These are phyloP conservation scores for Pseudopediastrum boryanum DNA, from an alignment of 139 green algal genomes.

Conservation along the genomic window DNA sequence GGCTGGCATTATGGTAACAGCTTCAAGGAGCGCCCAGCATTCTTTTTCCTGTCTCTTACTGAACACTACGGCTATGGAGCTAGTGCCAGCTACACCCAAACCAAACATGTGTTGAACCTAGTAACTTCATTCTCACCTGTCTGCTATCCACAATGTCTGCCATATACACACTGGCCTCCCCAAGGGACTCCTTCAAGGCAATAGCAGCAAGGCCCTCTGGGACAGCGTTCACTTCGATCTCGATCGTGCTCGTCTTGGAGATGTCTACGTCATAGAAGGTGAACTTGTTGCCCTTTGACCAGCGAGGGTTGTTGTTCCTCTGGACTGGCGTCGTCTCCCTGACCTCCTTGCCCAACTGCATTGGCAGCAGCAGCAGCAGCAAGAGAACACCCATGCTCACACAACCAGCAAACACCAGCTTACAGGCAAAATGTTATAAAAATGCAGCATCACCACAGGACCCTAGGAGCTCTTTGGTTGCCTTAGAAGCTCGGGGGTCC, in stretches of 20 bases:
- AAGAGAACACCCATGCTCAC: no score
- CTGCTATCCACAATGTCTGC: not conserved
- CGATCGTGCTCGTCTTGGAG: not conserved
- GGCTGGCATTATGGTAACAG: no score
- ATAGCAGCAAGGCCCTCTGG: not conserved
- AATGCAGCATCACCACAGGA: not conserved
- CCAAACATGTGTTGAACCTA: not conserved
- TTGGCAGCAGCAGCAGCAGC: no score
- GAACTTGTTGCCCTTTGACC: conserved; percentile 38
- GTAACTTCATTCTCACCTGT: no score
- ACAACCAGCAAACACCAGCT: not conserved
- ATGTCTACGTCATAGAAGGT: conserved; percentile 33
- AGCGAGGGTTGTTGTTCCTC: conserved; percentile 5
- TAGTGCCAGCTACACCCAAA: not conserved
- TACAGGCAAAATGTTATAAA: not conserved
- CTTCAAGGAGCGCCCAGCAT: no score
- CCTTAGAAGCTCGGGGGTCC: not conserved
- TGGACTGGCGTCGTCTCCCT: conserved; percentile 17
- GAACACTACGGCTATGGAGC: no score
- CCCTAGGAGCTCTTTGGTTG: not conserved
- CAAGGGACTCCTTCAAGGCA: not conserved
- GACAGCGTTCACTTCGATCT: not conserved
- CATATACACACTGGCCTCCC: not conserved
- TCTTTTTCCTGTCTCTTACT: no score
- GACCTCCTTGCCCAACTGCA: conserved; percentile 15